Evolutionary conservation across 495 filamentous ascomycete genomes (phyloP), one percentile per base, ranked within the genome.

Genomic region (Xylaria scruposa): DNA sequence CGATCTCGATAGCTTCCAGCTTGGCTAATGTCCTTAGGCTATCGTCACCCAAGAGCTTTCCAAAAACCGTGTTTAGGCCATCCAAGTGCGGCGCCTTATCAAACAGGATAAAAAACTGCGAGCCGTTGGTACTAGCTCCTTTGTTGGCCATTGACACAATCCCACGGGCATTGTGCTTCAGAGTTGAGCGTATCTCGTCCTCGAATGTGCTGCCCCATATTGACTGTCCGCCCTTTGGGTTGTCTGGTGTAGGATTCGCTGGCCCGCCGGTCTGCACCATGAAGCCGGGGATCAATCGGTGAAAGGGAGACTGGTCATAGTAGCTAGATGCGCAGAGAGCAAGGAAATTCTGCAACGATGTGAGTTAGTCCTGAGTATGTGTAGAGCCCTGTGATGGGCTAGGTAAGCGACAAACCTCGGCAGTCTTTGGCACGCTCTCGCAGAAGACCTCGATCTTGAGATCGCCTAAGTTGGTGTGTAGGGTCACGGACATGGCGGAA

Each of bases 391-490:
- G 49, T 17, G 26, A 69, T 56, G 46, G 84, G 46, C 7, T 21
- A n/a, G 68, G 31, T 15, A 15, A 26, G 38, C 24, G 38, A 70
- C 68, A 21, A 33, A 91, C 91, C 80, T 94, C 91, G 68, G 93
- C 90, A 2, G 97, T 97, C 81, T 97, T 91, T 63, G 96, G 96
- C 36, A 97, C 93, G 76, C 91, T 90, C 83, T 97, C 94, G 84
- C 95, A 98, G 84, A 98, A 98, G 67, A 99, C 84, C 80, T 99
- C 96, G 79, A 98, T 89, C 82, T 98, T 99, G 77, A 99, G 88
- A 81, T 95, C 92, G 74, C 96, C 96, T 67, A 91, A 87, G 21
- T 90, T 92, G 53, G 96, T 99, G 84, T 97, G 94, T 13, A 99
- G 88, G 81, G 96, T 89, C 73, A 88, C 84, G 29, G 87, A 88